Percentiles rank a stretch among this genome's conserved stretches.
phyloP scores from a whole-genome alignment of 2,329 filamentous ascomycete genomes.

The Colletotrichum tabaci region DNA sequence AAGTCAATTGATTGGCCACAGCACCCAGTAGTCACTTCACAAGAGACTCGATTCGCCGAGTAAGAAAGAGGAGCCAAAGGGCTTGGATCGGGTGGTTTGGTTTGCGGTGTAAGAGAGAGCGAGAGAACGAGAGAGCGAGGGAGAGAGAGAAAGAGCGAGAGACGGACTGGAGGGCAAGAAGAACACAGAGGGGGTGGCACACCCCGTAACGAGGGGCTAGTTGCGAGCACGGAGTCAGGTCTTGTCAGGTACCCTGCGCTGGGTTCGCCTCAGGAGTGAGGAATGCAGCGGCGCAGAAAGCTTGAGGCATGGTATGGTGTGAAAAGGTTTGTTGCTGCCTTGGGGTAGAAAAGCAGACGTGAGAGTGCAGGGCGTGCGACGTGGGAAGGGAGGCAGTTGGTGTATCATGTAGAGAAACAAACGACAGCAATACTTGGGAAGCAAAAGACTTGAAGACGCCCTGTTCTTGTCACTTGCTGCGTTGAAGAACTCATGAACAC shows the following conservation, averaged over 20 bases:
- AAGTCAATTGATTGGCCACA: slow-evolving; percentile 16
- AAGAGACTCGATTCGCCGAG: slow-evolving; percentile 1
- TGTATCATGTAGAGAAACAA: neutral
- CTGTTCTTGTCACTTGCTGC: neutral
- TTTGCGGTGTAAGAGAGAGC: neutral
- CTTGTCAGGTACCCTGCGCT: slow-evolving; percentile 38
- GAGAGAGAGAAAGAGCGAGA: slow-evolving; percentile 4
- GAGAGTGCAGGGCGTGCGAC: slow-evolving; percentile 1
- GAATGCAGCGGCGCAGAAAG: slow-evolving; percentile 35
- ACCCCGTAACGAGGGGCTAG: slow-evolving; percentile 39
- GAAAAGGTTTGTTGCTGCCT: slow-evolving; percentile 2
- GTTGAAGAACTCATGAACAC: neutral
- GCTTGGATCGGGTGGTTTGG: slow-evolving; percentile 15
- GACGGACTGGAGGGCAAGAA: slow-evolving; percentile 3
- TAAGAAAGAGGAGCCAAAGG: slow-evolving; percentile 1
- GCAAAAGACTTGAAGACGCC: neutral
- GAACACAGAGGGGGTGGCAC: slow-evolving; percentile 28
- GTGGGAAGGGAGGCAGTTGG: neutral
- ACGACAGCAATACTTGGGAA: neutral
- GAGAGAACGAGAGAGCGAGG: neutral
- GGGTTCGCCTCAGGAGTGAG: slow-evolving; percentile 38
- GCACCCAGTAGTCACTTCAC: slow-evolving; percentile 13
- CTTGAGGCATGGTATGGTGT: slow-evolving; percentile 26
- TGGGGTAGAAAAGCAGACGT: neutral
- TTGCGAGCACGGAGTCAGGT: slow-evolving; percentile 43